phyloP scores from a whole-genome alignment of 2,329 filamentous ascomycete genomes.

The Pseudocercospora crystallina region DNA sequence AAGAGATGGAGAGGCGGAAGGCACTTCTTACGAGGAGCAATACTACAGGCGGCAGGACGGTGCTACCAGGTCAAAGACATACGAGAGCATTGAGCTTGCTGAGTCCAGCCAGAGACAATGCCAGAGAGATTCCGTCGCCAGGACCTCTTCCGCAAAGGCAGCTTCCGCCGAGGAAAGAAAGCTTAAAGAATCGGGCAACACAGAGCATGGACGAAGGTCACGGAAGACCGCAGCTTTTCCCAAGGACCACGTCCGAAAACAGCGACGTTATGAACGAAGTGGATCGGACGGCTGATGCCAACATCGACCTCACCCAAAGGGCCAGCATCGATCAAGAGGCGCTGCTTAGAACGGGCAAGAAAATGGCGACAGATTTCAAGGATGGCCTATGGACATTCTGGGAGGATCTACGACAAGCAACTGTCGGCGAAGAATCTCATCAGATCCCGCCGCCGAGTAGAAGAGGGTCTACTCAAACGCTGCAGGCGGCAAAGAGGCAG shows the following conservation, averaged over 20 bases:
- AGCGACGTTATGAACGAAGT: constrained; percentile 5
- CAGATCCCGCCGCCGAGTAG: constrained; percentile 44
- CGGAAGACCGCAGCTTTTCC: constrained; percentile 4
- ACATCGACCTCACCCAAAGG: constrained; percentile 36
- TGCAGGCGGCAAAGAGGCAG: constrained; percentile 24
- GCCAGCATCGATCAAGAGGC: constrained; percentile 46
- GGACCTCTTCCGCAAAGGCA: neutral
- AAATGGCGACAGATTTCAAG: constrained; percentile 85
- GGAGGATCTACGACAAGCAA: constrained; percentile 91
- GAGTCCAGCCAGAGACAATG: constrained; percentile 54
- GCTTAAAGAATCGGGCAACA: constrained; percentile 19
- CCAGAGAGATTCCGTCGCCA: constrained; percentile 3
- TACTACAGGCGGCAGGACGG: constrained; percentile 51
- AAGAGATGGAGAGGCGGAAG: constrained; percentile 72
- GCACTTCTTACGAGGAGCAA: constrained; percentile 57
- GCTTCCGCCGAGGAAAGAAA: constrained; percentile 29
- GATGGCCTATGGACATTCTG: constrained; percentile 91
- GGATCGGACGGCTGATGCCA: constrained; percentile 9
- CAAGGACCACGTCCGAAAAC: constrained; percentile 2
- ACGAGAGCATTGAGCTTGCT: constrained; percentile 74
- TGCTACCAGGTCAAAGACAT: constrained; percentile 64
- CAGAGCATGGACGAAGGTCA: constrained; percentile 9
- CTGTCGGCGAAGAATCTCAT: constrained; percentile 86
- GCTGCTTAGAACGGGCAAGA: constrained; percentile 62
- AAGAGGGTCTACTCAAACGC: constrained; percentile 29